phyloP scores from a whole-genome alignment of 1,284 basidiomycete species.

The Fomitopsis palustris region DNA sequence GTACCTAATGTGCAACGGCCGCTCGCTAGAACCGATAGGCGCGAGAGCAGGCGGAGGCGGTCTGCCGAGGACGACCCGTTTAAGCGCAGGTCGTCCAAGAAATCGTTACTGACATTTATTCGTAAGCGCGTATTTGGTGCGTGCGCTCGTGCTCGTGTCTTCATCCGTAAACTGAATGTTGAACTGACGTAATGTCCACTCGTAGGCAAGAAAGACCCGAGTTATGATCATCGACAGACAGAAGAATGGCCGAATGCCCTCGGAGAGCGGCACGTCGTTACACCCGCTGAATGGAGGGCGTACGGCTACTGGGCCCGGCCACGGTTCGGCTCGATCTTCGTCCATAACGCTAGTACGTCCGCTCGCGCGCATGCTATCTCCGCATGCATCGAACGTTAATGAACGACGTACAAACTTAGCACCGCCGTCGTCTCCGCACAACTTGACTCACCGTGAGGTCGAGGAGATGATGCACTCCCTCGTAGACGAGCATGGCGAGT shows the following conservation, averaged over 20 bases:
- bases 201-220: conserved; percentile 5
- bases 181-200: conserved; percentile 1
- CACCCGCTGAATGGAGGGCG: conserved; percentile 23
- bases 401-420: conserved; percentile 11
- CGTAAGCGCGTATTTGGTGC: conserved; percentile 6
- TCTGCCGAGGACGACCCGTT: conserved; percentile 8
- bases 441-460: conserved; percentile 25
- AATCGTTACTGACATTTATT: conserved; percentile 2
- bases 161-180: background rate
- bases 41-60: conserved; percentile 1
- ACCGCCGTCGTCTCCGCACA: conserved; percentile 15
- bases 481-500: conserved; percentile 26
- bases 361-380: background rate
- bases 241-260: background rate
- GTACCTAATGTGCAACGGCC: conserved; percentile 3
- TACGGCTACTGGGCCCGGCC: conserved; percentile 31
- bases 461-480: conserved; percentile 33
- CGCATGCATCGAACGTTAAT: background rate
- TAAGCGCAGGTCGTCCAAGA: background rate
- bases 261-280: conserved; percentile 2
- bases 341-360: conserved; percentile 27
- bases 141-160: background rate
- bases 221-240: background rate
- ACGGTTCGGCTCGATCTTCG: conserved; percentile 14
- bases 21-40: background rate